Base-by-base conservation (phyloP, 2,329 filamentous ascomycete genomes). In the Colletotrichum liriopes region DNA sequence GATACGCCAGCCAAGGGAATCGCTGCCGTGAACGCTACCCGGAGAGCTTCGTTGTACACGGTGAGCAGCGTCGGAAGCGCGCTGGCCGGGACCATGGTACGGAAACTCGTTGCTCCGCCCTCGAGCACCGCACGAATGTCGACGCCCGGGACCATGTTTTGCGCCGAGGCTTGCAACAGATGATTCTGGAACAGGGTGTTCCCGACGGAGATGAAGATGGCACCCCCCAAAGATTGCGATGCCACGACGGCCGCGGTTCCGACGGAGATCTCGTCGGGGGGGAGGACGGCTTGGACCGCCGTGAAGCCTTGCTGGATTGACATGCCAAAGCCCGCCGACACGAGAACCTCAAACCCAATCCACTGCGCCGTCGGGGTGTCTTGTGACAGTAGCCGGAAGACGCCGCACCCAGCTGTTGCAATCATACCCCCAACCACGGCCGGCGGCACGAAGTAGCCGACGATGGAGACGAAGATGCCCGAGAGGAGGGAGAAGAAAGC, bases 21-120 rank as follows among this genome's bases (percentile, higher is more conserved):
- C 3, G 71, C 71, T 39, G 45, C 67, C 9, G 71, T 90, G 35
- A 90, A 85, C 4, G 85, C 84, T 8, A 91, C 88, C 76, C 90
- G 90, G 76, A 91, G 89, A 0, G 88, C 88, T 63, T 87, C 81
- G 70, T 87, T 91, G 80, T 93, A 93, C 0, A 88, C 88, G 0
- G 77, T 63, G 20, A 92, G 80, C 52, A 93, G 87, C 0, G 83
- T 84, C 0, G 80, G 77, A 0, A 92, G 77, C 73, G 83, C 83
- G 16, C 87, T 78, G 0, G 80, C 67, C 0, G 85, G 77, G 66
- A 93, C 88, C 1, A 80, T 80, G 5, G 56, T 29, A 70, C 87
- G 85, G 43, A 93, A 80, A 69, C 88, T 83, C 0, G 90, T 90
- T 1, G 85, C 84, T 14, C 85, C 86, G 0, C 82, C 82, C 1